These are phyloP conservation scores for Saccharomyces paradoxus DNA, from an alignment of 805 yeast genomes.

Conservation along the genomic window DNA sequence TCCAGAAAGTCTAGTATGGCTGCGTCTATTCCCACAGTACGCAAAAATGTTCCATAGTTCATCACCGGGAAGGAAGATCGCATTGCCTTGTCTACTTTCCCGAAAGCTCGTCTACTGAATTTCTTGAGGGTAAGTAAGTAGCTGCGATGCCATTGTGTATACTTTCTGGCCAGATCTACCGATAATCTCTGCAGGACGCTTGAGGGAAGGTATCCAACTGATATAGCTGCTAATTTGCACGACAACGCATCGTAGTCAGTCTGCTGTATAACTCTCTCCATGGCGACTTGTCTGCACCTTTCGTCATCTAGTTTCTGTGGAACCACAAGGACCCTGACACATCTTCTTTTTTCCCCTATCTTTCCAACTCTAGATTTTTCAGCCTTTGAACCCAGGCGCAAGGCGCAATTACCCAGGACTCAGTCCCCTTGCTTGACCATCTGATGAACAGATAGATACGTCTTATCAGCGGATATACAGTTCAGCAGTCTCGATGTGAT, in stretches of 20 bases:
- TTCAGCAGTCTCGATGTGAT: neutral
- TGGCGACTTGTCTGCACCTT: neutral
- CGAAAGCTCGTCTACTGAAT: slow-evolving; percentile 13
- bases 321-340: neutral
- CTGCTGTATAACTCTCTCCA: slow-evolving; percentile 24
- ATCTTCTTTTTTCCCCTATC: neutral
- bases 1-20: slow-evolving; percentile 37
- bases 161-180: slow-evolving; percentile 14
- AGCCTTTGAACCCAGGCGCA: neutral
- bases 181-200: slow-evolving; percentile 11
- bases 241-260: slow-evolving; percentile 71
- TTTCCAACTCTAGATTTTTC: neutral
- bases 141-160: slow-evolving; percentile 16
- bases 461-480: neutral
- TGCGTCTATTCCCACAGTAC: slow-evolving; percentile 46
- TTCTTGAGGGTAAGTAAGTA: slow-evolving; percentile 16
- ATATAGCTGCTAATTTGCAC: slow-evolving; percentile 48
- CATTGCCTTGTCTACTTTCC: slow-evolving; percentile 15
- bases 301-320: neutral
- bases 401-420: neutral
- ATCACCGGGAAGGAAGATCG: slow-evolving; percentile 50
- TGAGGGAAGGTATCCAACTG: slow-evolving; percentile 41
- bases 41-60: slow-evolving; percentile 60
- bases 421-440: neutral
- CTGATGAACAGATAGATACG: neutral